Percentiles rank a stretch among this genome's conserved stretches.
phyloP scores from a whole-genome alignment of 352 stramenopile genomes.

The Pilasporangium apinafurcum region DNA sequence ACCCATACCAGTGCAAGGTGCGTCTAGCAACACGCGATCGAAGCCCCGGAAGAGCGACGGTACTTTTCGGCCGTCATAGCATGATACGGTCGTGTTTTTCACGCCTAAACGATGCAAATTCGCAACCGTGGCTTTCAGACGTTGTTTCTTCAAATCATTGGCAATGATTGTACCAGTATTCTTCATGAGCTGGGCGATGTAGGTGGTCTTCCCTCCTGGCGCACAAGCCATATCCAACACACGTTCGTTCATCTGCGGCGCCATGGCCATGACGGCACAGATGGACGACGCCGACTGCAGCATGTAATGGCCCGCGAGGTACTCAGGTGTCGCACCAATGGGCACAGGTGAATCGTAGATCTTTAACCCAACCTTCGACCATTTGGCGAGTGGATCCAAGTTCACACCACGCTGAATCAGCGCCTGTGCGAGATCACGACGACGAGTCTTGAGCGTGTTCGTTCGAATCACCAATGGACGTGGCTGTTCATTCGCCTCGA shows the following conservation, averaged over 20 bases:
- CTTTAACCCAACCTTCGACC: constrained; percentile 99
- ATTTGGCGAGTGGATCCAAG: constrained; percentile 97
- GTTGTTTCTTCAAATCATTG: constrained; percentile 98
- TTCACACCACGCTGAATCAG: constrained; percentile 99
- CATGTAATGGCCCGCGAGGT: constrained; percentile 99
- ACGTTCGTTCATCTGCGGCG: constrained; percentile 94
- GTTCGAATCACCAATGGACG: constrained; percentile 97
- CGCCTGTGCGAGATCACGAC: constrained; percentile 96
- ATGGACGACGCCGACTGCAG: constrained; percentile 98
- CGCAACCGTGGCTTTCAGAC: constrained; percentile 95
- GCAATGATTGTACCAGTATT: constrained; percentile 98
- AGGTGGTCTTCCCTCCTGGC: constrained; percentile 98
- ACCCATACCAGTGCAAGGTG: constrained; percentile 96
- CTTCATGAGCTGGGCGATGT: constrained; percentile 99
- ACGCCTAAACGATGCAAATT: constrained; percentile 99
- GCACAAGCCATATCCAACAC: constrained; percentile 98
- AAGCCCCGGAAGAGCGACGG: constrained; percentile 94
- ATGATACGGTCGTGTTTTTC: constrained; percentile 96
- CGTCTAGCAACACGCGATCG: constrained; percentile 98
- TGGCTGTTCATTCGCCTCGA: constrained; percentile 97
- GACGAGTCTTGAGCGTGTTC: constrained; percentile 99
- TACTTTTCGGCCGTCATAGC: constrained; percentile 95
- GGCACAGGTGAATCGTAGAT: constrained; percentile 98
- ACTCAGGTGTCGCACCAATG: constrained; percentile 99
- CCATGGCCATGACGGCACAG: constrained; percentile 97